phyloP scores from a whole-genome alignment of 148 eudicot species.

The Dianthus caryophyllus region DNA sequence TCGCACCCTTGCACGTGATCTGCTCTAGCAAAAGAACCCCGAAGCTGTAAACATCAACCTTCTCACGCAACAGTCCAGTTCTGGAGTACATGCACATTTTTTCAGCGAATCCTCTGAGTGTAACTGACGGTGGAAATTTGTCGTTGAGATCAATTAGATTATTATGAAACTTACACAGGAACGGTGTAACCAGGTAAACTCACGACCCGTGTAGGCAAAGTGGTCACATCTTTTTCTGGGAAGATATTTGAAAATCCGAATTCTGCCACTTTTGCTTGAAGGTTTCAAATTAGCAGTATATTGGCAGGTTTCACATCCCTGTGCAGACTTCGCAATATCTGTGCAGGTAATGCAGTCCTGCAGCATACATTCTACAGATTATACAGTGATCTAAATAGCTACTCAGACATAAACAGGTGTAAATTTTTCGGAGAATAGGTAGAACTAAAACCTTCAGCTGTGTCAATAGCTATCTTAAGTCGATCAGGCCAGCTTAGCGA shows the following conservation, averaged over 20 bases:
- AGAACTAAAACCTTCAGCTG: slow-evolving; percentile 36
- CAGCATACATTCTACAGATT: background rate
- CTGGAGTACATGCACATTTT: background rate
- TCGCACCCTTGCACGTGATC: background rate
- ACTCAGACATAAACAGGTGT: background rate
- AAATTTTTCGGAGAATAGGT: background rate
- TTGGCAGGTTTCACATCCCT: slow-evolving; percentile 35
- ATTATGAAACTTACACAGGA: slow-evolving; percentile 33
- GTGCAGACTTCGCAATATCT: slow-evolving; percentile 32
- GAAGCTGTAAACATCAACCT: slow-evolving; percentile 13
- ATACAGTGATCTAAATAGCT: background rate
- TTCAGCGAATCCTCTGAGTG: background rate
- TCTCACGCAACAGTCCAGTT: background rate
- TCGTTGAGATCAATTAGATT: too few species aligned
- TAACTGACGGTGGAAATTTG: background rate
- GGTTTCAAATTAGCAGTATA: slow-evolving; percentile 23
- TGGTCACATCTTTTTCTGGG: slow-evolving; percentile 19
- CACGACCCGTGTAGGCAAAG: slow-evolving; percentile 20
- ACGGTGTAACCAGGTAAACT: slow-evolving; percentile 37
- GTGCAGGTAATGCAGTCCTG: slow-evolving; percentile 42
- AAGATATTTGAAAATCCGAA: slow-evolving; percentile 36
- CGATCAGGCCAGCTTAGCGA: slow-evolving; percentile 42
- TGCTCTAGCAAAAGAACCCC: slow-evolving; percentile 12
- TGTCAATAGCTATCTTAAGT: slow-evolving; percentile 38
- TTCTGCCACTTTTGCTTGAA: slow-evolving; percentile 36